Conservation (phyloP, 495 filamentous ascomycete genomes). For the Aspergillus sparsus region DNA sequence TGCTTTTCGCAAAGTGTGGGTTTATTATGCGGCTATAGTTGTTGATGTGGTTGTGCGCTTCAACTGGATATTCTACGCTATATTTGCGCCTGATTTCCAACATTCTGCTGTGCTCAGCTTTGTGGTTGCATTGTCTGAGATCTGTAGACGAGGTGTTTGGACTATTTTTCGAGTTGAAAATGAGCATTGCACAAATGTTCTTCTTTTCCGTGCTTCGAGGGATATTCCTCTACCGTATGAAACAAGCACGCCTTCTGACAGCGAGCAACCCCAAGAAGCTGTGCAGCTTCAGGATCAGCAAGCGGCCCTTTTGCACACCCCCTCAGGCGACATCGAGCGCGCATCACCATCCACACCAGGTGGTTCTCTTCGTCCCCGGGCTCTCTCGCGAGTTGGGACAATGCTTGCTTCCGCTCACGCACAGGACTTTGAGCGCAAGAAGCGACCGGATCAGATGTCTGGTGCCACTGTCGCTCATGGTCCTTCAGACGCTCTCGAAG, state of each 20-base stretch:
- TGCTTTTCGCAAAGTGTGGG: slow-evolving; percentile 71
- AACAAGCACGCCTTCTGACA: slow-evolving; percentile 40
- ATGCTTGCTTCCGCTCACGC: slow-evolving; percentile 74
- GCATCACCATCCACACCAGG: slow-evolving; percentile 32
- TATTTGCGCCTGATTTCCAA: slow-evolving; percentile 74
- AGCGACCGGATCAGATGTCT: slow-evolving; percentile 46
- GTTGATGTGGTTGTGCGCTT: slow-evolving; percentile 88
- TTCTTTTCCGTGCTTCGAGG: slow-evolving; percentile 76
- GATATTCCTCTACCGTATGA: slow-evolving; percentile 81
- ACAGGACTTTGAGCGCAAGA: slow-evolving; percentile 82
- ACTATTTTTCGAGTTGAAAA: slow-evolving; percentile 93
- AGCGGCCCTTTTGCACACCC: slow-evolving; percentile 26
- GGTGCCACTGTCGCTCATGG: slow-evolving; percentile 26
- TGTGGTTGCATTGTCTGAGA: slow-evolving; percentile 71
- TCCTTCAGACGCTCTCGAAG: slow-evolving; percentile 25
- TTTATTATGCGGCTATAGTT: slow-evolving; percentile 83
- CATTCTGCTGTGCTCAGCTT: slow-evolving; percentile 80
- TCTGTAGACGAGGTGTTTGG: slow-evolving; percentile 84
- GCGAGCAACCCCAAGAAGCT: slow-evolving; percentile 27
- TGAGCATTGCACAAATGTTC: slow-evolving; percentile 88
- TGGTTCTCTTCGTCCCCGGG: slow-evolving; percentile 32
- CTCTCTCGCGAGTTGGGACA: slow-evolving; percentile 54
- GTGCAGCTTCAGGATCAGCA: slow-evolving; percentile 38
- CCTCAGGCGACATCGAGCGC: slow-evolving; percentile 35
- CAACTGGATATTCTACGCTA: slow-evolving; percentile 93